These are phyloP conservation scores for barley (Hordeum vulgare) DNA, from an alignment of 176 grass and related monocot species.

Conservation along the genomic window DNA sequence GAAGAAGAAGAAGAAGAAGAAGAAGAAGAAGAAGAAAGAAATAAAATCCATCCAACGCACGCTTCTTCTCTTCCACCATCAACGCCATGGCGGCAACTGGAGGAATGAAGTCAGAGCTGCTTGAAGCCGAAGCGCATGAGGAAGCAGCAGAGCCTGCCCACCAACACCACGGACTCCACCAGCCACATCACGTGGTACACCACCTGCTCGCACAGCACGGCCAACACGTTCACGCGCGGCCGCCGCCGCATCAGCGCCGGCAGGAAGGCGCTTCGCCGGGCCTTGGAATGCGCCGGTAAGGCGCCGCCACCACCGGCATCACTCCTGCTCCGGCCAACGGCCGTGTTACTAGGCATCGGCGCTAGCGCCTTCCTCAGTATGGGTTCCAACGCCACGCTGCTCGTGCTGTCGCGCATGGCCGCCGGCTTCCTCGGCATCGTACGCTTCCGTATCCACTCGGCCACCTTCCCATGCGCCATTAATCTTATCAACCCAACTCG, in stretches of 20 bases:
- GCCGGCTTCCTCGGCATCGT: slow-evolving; percentile 2
- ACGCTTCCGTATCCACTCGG: slow-evolving; percentile 32
- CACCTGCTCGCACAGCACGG: slow-evolving; percentile 22
- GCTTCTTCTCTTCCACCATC: not conserved
- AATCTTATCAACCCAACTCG: not conserved
- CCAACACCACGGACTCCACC: slow-evolving; percentile 53
- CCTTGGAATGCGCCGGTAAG: not conserved
- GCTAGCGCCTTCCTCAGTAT: not conserved
- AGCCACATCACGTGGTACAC: slow-evolving; percentile 62
- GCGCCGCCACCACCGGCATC: not conserved
- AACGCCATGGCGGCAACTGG: not conserved
- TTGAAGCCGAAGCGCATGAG: slow-evolving; percentile 59
- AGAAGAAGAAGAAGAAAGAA: not conserved
- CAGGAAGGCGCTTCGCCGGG: not conserved
- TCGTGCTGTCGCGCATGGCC: not conserved
- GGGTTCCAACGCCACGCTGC: not conserved
- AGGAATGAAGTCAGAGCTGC: not conserved
- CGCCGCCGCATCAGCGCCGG: slow-evolving; percentile 21
- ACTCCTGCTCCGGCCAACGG: not conserved
- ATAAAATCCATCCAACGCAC: not conserved
- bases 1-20: not conserved
- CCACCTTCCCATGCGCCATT: slow-evolving; percentile 20
- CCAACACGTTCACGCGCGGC: slow-evolving; percentile 14
- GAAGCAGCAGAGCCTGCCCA: slow-evolving; percentile 45
- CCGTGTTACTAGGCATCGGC: no score